phyloP scores from a whole-genome alignment of 768 basidiomycete species.

The Leccinum olivaceopallidum region DNA sequence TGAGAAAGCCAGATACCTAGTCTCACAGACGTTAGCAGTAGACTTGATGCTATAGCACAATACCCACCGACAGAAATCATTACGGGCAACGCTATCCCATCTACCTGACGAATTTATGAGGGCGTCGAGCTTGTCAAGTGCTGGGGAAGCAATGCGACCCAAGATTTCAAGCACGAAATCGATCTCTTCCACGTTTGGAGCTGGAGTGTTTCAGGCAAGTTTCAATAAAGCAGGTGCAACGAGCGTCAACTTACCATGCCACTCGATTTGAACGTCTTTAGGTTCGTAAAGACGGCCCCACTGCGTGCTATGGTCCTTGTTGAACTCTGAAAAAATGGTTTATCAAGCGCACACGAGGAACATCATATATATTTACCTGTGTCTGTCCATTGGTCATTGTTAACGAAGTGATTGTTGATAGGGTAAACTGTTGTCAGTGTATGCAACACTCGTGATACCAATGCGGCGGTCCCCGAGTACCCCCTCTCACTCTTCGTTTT shows the following conservation, averaged over 20 bases:
- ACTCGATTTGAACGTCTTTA: conserved; percentile 79
- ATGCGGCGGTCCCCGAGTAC: conserved; percentile 74
- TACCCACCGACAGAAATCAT: conserved; percentile 81
- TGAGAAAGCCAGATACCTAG: conserved; percentile 68
- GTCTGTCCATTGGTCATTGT: conserved; percentile 76
- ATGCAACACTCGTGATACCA: conserved; percentile 74
- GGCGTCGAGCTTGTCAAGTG: conserved; percentile 63
- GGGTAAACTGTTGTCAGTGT: conserved; percentile 78
- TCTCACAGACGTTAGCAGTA: conserved; percentile 4
- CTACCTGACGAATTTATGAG: conserved; percentile 52
- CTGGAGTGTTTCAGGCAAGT: conserved; percentile 36
- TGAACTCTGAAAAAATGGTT: conserved; percentile 48
- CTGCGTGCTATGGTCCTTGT: conserved; percentile 57
- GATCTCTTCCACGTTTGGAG: conserved; percentile 57
- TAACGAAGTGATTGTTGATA: conserved; percentile 76
- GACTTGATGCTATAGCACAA: background rate
- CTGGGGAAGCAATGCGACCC: conserved; percentile 63
- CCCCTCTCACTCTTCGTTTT: conserved; percentile 88
- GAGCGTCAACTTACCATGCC: conserved; percentile 63
- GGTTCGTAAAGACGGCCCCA: conserved; percentile 85
- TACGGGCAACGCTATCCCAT: conserved; percentile 69
- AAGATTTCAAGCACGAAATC: conserved; percentile 79
- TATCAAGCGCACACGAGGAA: conserved; percentile 4
- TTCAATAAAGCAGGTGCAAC: conserved; percentile 1
- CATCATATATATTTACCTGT: conserved; percentile 49